A percentile compares a stretch with the other conserved stretches of the same genome.
Conservation (phyloP, 2,329 filamentous ascomycete species). For the Ophiostoma quercus region DNA sequence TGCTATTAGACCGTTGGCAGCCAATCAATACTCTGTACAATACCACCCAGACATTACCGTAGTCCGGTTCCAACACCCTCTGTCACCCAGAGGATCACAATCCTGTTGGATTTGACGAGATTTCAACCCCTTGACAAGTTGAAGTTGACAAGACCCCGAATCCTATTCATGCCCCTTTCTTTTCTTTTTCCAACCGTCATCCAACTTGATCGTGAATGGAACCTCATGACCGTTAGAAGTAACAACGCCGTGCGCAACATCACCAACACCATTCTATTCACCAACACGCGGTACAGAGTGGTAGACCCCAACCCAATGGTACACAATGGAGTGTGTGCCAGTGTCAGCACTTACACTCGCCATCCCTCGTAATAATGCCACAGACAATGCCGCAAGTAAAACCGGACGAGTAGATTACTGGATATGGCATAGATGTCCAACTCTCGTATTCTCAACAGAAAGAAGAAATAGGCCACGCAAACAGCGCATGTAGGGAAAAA, state of each 20-base stretch:
- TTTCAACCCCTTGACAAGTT: background rate
- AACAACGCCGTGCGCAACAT: background rate
- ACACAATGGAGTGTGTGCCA: background rate
- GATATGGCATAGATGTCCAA: background rate
- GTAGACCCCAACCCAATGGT: background rate
- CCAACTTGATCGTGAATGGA: background rate
- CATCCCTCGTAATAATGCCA: background rate
- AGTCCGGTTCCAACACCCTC: background rate
- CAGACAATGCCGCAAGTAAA: background rate
- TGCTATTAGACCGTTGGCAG: background rate
- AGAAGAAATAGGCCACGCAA: slow-evolving; percentile 4
- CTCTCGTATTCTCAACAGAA: slow-evolving; percentile 4
- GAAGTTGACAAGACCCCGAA: too few species aligned
- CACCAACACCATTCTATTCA: background rate
- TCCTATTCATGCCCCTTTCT: background rate
- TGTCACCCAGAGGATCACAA: background rate
- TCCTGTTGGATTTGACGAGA: background rate
- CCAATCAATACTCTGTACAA: background rate
- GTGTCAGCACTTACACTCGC: background rate
- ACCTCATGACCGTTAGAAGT: slow-evolving; percentile 8
- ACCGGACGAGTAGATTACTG: background rate
- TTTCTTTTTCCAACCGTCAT: background rate
- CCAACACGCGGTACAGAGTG: background rate
- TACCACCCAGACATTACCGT: background rate
- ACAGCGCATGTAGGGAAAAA: background rate